These are phyloP conservation scores for Nitzschia inconspicua DNA, from an alignment of 108 stramenopile genomes.

Conservation along the genomic window DNA sequence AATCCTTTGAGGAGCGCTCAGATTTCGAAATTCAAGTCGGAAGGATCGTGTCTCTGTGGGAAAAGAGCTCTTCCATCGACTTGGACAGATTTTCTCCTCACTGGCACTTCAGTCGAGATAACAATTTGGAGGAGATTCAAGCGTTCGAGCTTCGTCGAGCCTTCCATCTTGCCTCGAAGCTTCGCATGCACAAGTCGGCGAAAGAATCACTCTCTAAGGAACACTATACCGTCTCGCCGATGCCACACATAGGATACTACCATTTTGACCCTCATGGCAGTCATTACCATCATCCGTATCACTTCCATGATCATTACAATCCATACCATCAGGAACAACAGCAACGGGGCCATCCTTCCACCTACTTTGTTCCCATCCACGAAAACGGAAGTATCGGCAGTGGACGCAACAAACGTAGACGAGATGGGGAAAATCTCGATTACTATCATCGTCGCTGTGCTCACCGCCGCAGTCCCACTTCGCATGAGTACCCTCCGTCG, in stretches of 20 bases:
- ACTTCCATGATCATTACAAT: not conserved
- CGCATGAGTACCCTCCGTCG: not conserved
- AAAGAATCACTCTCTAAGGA: not conserved
- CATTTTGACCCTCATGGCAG: not conserved
- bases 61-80: slow-evolving; percentile 27
- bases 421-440: slow-evolving; percentile 3
- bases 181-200: not conserved
- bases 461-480: not conserved
- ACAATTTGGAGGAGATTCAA: slow-evolving; percentile 8
- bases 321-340: slow-evolving; percentile 3
- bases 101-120: slow-evolving; percentile 11
- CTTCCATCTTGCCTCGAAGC: slow-evolving; percentile 12
- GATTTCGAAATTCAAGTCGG: slow-evolving; percentile 28
- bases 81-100: slow-evolving; percentile 13
- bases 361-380: not conserved
- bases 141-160: slow-evolving; percentile 30
- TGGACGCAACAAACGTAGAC: slow-evolving; percentile 7
- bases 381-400: not conserved
- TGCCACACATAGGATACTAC: not conserved
- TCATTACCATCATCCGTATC: slow-evolving; percentile 1
- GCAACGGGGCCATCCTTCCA: not conserved
- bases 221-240: not conserved
- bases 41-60: slow-evolving; percentile 21
- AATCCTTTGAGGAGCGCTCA: slow-evolving; percentile 17
- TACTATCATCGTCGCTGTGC: not conserved